Evolutionary conservation across 2,329 filamentous ascomycete genomes (phyloP).

Genomic region (Colletotrichum incanum): DNA sequence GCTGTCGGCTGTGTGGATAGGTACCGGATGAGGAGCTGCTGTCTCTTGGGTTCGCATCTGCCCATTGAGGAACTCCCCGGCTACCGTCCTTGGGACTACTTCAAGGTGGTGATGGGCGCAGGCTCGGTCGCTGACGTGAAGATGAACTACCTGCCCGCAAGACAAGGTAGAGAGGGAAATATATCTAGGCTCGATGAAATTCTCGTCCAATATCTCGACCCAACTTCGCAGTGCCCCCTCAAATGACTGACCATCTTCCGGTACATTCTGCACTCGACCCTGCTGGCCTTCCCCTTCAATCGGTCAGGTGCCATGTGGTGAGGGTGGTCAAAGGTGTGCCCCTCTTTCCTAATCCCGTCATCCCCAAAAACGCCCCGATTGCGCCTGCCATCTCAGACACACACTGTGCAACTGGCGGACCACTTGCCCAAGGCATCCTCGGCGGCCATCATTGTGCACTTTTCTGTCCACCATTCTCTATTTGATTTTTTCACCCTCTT

Average conservation of each 20-base stretch:
- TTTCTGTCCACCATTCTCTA: background rate
- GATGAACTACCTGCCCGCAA: background rate
- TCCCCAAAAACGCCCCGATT: slow-evolving; percentile 24
- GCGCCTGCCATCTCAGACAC: slow-evolving; percentile 36
- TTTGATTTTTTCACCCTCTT: background rate
- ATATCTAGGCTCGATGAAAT: background rate
- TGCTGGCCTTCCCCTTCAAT: slow-evolving; percentile 7
- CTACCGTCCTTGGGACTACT: background rate
- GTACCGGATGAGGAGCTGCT: background rate
- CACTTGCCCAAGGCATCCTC: slow-evolving; percentile 18
- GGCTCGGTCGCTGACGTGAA: background rate
- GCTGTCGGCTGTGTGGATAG: background rate
- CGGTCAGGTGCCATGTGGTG: slow-evolving; percentile 31
- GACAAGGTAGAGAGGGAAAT: background rate
- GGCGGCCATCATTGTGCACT: slow-evolving; percentile 10
- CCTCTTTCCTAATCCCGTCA: slow-evolving; percentile 42
- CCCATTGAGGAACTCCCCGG: background rate
- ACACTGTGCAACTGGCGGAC: slow-evolving; percentile 39
- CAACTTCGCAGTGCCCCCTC: background rate
- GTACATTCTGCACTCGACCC: background rate
- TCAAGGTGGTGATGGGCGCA: background rate
- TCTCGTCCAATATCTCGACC: background rate
- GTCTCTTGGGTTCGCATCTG: background rate
- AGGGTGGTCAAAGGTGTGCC: slow-evolving; percentile 26
- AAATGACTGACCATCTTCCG: background rate